phyloP scores from a whole-genome alignment of 129 eudicot genomes.

The Pseudognaphalium luteoalbum region DNA sequence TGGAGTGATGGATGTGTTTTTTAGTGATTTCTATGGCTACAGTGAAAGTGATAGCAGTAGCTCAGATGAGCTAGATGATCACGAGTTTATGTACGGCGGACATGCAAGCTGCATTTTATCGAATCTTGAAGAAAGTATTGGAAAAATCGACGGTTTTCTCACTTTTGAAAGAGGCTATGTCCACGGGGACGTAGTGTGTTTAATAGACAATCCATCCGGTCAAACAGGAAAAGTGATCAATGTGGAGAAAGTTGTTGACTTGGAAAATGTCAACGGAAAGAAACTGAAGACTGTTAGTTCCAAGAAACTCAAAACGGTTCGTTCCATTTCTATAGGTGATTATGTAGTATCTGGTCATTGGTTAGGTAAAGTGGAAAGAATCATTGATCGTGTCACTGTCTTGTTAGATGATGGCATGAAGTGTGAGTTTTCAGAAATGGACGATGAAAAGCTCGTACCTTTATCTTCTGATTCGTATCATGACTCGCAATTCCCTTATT shows the following conservation, averaged over 20 bases:
- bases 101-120: conserved; percentile 77
- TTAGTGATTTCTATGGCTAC: conserved; percentile 74
- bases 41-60: conserved; percentile 70
- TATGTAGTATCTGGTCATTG: conserved; percentile 73
- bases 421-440: conserved; percentile 52
- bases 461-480: conserved; percentile 63
- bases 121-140: conserved; percentile 73
- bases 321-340: conserved; percentile 64
- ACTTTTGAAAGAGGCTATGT: conserved; percentile 66
- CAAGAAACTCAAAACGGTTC: conserved; percentile 50
- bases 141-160: conserved; percentile 82
- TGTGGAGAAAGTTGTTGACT: conserved; percentile 58
- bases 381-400: conserved; percentile 54
- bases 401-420: conserved; percentile 77
- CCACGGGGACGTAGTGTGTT: conserved; percentile 69
- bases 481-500: conserved; percentile 72
- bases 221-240: conserved; percentile 71
- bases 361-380: conserved; percentile 76
- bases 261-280: conserved; percentile 61
- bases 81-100: conserved; percentile 64
- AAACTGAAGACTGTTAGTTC: conserved; percentile 50
- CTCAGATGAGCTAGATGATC: conserved; percentile 72
- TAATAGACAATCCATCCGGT: conserved; percentile 43
- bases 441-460: conserved; percentile 50
- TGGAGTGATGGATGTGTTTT: conserved; percentile 56